Conservation (phyloP, 2,329 filamentous ascomycete species). For the Curvularia eragrostidis region DNA sequence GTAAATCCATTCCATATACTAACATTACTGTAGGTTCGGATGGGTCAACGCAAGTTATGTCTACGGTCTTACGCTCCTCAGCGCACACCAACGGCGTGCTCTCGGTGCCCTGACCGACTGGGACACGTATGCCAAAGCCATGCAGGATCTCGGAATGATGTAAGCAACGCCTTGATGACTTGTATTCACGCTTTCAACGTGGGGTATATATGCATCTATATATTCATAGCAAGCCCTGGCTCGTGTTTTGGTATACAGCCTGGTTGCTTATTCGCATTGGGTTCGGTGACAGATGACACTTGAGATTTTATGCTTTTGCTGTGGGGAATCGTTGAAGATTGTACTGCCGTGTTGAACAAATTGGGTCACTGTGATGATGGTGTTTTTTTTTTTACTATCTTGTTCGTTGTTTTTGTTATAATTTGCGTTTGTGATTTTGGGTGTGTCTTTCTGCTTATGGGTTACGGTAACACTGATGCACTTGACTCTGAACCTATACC, state of each 20-base stretch:
- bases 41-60: constrained; percentile 99
- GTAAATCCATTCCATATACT: constrained; percentile 23
- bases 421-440: not conserved
- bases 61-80: constrained; percentile 87
- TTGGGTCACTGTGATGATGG: not conserved
- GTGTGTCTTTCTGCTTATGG: not conserved
- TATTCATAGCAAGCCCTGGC: constrained; percentile 8
- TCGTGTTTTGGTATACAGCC: not conserved
- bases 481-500: not conserved
- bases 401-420: not conserved
- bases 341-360: not conserved
- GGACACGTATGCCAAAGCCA: constrained; percentile 78
- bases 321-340: not conserved
- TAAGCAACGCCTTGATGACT: constrained; percentile 1
- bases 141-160: constrained; percentile 47
- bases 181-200: constrained; percentile 16
- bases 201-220: not conserved
- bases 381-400: not conserved
- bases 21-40: constrained; percentile 71
- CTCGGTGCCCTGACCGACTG: constrained; percentile 88
- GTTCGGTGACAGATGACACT: not conserved
- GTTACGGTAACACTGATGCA: not conserved
- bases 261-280: not conserved
- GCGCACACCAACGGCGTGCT: constrained; percentile 86
- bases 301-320: not conserved